These are phyloP conservation scores for Mallotus nudiflorus DNA, from an alignment of 345 rosid genomes.

Conservation along the genomic window DNA sequence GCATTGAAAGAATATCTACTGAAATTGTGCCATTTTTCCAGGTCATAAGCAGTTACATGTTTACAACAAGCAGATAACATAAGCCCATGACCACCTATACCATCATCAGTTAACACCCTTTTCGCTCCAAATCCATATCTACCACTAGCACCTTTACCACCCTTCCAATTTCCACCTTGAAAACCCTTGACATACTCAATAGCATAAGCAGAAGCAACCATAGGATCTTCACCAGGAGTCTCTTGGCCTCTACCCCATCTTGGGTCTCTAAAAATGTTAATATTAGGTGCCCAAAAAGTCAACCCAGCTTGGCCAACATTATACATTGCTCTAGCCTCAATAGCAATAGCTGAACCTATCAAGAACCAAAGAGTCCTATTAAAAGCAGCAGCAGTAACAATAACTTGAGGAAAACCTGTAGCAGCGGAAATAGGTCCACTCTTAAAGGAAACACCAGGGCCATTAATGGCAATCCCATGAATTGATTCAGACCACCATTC, in stretches of 20 bases:
- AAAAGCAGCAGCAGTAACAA: slow-evolving; percentile 66
- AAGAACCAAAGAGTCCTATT: slow-evolving; percentile 78
- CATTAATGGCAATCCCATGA: slow-evolving; percentile 84
- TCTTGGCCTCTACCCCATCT: slow-evolving; percentile 99
- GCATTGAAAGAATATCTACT: slow-evolving; percentile 85
- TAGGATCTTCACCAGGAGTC: slow-evolving; percentile 94
- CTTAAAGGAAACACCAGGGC: slow-evolving; percentile 74
- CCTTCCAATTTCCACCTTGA: slow-evolving; percentile 45
- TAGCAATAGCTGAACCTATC: slow-evolving; percentile 61
- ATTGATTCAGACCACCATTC: slow-evolving; percentile 98
- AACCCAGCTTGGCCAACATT: slow-evolving; percentile 84
- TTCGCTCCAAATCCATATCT: slow-evolving; percentile 23
- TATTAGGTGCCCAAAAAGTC: slow-evolving; percentile 92
- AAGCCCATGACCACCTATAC: slow-evolving; percentile 43
- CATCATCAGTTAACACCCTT: slow-evolving; percentile 34
- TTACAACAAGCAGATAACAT: slow-evolving; percentile 97
- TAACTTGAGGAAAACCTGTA: slow-evolving; percentile 86
- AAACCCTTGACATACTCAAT: slow-evolving; percentile 75
- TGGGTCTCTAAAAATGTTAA: slow-evolving; percentile 86
- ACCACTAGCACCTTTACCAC: slow-evolving; percentile 11
- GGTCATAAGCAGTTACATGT: slow-evolving; percentile 87
- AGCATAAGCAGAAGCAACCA: slow-evolving; percentile 68
- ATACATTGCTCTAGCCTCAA: slow-evolving; percentile 87
- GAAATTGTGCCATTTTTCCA: slow-evolving; percentile 80
- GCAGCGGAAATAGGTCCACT: slow-evolving; percentile 61